A percentile compares a stretch with the other conserved stretches of the same genome.
Evolutionary conservation across 2,329 filamentous ascomycete genomes (phyloP).

Genomic region (Blastomyces emzantsi): DNA sequence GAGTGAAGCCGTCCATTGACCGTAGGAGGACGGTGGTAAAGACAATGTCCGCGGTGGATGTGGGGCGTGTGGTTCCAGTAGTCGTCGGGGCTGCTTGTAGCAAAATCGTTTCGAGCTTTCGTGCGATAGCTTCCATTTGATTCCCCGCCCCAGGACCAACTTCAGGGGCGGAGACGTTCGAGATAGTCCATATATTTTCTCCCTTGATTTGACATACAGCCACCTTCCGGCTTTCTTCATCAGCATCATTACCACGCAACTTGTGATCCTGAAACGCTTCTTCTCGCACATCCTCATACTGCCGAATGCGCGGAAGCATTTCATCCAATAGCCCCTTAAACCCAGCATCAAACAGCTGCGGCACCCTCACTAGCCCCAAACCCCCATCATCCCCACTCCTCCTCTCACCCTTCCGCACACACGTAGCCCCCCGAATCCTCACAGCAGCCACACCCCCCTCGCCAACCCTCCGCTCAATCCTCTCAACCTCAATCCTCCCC

Average conservation of each 20-base stretch:
- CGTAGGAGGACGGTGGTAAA: constrained; percentile 59
- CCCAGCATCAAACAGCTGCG: constrained; percentile 56
- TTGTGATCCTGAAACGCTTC: background rate
- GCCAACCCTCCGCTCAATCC: constrained; percentile 49
- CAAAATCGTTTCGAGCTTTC: constrained; percentile 19
- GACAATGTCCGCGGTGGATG: constrained; percentile 33
- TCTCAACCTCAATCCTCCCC: constrained; percentile 55
- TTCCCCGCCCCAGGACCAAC: constrained; percentile 32
- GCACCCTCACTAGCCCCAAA: constrained; percentile 37
- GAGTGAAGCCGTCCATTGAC: constrained; percentile 68
- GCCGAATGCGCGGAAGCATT: constrained; percentile 4
- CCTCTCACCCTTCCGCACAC: constrained; percentile 39
- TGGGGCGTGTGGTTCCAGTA: constrained; percentile 10
- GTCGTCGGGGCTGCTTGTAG: constrained; percentile 3
- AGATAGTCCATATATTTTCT: constrained; percentile 27
- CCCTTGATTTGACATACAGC: constrained; percentile 19
- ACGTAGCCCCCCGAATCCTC: constrained; percentile 49
- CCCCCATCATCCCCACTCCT: constrained; percentile 14
- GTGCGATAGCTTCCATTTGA: constrained; percentile 32
- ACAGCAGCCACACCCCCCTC: constrained; percentile 73
- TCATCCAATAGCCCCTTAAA: constrained; percentile 43
- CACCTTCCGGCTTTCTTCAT: constrained; percentile 5
- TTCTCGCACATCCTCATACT: constrained; percentile 6
- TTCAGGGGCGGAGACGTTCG: constrained; percentile 33
- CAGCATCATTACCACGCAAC: background rate